phyloP scores from a whole-genome alignment of 1,139 yeast species.

The Kodamaea sp. region DNA sequence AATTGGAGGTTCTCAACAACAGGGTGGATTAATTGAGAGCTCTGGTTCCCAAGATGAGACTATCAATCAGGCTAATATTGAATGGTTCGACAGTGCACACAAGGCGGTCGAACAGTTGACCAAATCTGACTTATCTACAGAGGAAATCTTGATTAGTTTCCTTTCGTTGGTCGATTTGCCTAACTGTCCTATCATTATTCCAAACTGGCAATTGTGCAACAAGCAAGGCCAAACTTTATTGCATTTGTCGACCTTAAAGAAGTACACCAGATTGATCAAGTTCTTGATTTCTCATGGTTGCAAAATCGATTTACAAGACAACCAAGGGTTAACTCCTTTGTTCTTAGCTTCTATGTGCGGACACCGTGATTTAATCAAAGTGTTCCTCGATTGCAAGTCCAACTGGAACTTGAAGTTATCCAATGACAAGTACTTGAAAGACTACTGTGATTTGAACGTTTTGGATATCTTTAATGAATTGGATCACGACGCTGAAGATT shows the following conservation, averaged over 20 bases:
- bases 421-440: conserved; percentile 55
- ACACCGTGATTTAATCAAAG: conserved; percentile 57
- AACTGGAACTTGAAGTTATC: conserved; percentile 57
- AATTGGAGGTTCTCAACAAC: conserved; percentile 1
- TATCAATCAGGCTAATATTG: conserved; percentile 27
- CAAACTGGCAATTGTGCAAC: conserved; percentile 82
- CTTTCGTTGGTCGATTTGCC: conserved; percentile 63
- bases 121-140: conserved; percentile 49
- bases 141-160: conserved; percentile 62
- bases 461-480: conserved; percentile 50
- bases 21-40: conserved; percentile 4
- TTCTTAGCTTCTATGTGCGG: conserved; percentile 85
- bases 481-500: conserved; percentile 18
- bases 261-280: conserved; percentile 61
- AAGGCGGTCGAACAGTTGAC: conserved; percentile 52
- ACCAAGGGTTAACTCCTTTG: conserved; percentile 81
- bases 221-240: conserved; percentile 82
- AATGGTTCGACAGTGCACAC: conserved; percentile 54
- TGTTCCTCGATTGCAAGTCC: conserved; percentile 65
- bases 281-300: conserved; percentile 79
- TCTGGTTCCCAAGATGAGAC: conserved; percentile 5
- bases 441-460: conserved; percentile 66
- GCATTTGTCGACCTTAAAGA: conserved; percentile 79
- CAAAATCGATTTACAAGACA: conserved; percentile 70
- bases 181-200: conserved; percentile 59